Evolutionary conservation across 805 yeast genomes (phyloP).

Genomic region (Hanseniaspora thailandica): DNA sequence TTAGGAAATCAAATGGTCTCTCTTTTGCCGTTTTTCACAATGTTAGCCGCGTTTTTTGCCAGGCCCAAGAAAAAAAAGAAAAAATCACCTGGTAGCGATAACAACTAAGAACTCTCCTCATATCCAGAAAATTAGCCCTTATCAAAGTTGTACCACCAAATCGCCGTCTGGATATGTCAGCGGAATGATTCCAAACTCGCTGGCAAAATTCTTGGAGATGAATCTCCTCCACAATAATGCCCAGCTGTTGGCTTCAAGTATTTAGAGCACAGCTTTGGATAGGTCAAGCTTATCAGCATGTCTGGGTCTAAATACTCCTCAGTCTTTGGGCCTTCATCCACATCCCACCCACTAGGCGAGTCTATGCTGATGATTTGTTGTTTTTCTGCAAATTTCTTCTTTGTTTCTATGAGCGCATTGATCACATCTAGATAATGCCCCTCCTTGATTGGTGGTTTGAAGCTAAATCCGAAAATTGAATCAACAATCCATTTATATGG

Average conservation of each 20-base stretch:
- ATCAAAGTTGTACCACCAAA: conserved; percentile 38
- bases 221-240: conserved; percentile 92
- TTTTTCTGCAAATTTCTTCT: neutral
- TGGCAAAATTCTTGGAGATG: conserved; percentile 53
- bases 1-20: neutral
- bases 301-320: conserved; percentile 42
- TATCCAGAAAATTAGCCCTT: neutral
- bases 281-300: conserved; percentile 72
- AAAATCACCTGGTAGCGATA: neutral
- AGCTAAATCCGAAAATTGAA: conserved; percentile 86
- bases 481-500: conserved; percentile 51
- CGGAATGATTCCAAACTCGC: conserved; percentile 57
- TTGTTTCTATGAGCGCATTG: neutral
- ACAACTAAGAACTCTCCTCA: too few relatives aligned
- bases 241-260: conserved; percentile 33
- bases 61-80: neutral
- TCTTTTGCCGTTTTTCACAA: neutral
- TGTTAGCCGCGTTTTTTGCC: neutral
- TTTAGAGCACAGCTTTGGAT: conserved; percentile 80
- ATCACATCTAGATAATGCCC: conserved; percentile 1
- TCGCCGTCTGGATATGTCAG: conserved; percentile 49
- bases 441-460: conserved; percentile 72
- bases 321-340: conserved; percentile 60
- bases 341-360: conserved; percentile 96
- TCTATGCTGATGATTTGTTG: conserved; percentile 39